phyloP scores from a whole-genome alignment of 306 rosid species.

The Cucurbita argyrosperma region DNA sequence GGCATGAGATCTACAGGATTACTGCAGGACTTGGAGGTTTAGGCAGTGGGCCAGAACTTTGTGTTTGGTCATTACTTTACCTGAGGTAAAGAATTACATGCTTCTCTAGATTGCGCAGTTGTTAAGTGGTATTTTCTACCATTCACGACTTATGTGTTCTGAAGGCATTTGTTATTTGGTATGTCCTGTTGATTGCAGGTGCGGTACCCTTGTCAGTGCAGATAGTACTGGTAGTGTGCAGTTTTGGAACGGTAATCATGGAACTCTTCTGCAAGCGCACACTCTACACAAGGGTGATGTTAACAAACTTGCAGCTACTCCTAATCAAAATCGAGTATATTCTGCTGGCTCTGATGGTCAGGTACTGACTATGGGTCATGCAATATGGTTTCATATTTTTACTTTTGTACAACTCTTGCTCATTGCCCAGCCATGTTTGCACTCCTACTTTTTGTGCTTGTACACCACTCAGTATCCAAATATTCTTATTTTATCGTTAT shows the following conservation, averaged over 20 bases:
- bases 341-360: constrained; percentile 99
- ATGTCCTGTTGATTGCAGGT: constrained; percentile 33
- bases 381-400: background rate
- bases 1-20: constrained; percentile 66
- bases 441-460: background rate
- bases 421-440: background rate
- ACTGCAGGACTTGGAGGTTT: constrained; percentile 81
- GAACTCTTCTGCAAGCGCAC: constrained; percentile 71
- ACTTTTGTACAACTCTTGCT: background rate
- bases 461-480: background rate
- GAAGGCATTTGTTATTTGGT: constrained; percentile 8
- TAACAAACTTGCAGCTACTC: constrained; percentile 72
- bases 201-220: constrained; percentile 90
- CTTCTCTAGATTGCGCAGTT: background rate
- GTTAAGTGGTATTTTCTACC: background rate
- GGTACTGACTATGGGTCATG: constrained; percentile 26
- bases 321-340: constrained; percentile 65
- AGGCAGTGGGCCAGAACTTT: constrained; percentile 57
- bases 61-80: constrained; percentile 74
- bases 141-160: constrained; percentile 3
- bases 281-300: constrained; percentile 79
- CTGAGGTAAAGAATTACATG: constrained; percentile 41
- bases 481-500: background rate
- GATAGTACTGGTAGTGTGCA: constrained; percentile 96
- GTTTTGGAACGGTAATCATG: constrained; percentile 80